Base-by-base conservation (phyloP, 1,139 yeast species). In the Hyphopichia pseudoburtonii region DNA sequence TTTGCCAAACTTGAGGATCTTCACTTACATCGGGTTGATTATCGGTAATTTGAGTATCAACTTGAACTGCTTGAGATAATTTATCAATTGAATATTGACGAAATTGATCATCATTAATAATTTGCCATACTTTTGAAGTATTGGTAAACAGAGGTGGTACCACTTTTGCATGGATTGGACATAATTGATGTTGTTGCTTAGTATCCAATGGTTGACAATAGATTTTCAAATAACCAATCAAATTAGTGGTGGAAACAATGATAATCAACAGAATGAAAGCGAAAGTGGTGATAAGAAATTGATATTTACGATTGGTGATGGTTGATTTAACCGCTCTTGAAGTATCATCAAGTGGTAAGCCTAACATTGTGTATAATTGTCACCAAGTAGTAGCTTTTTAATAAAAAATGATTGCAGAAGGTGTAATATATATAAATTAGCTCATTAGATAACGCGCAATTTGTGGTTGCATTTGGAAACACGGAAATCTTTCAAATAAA, bases 11-110 rank as follows among this genome's bases (percentile, higher is more conserved):
- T 32, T 59, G 64, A 2, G 73, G 73, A 8, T 54, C 57, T 16
- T 63, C 67, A 17, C 48, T 51, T 2, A 65, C 70, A 42, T 44
- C 51, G 3, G 80, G 79, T 32, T 64, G 72, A 38, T 64, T 57
- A 47, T 76, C 81, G 40, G 50, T 58, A 26, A 72, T 61, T 38
- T 65, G 70, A 9, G 80, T 75, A 40, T 70, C 70, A 31, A 71
- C 54, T 46, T 66, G 66, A 33, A 75, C 59, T 3, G 79, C 76
- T 9, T 64, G 67, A 5, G 68, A 57, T 34, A 74, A 56, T 36
- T 62, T 70, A 22, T 51, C 43, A 17, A 62, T 66, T 1, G 77
- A 68, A 14, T 46, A 42, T 19, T 57, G 48, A 44, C 71, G 57
- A 52, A 64, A 75, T 1, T 46, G 36, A 27, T 55, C 56, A 45